phyloP scores from a whole-genome alignment of 2,329 filamentous ascomycete species.

The Hirsutella minnesotensis region DNA sequence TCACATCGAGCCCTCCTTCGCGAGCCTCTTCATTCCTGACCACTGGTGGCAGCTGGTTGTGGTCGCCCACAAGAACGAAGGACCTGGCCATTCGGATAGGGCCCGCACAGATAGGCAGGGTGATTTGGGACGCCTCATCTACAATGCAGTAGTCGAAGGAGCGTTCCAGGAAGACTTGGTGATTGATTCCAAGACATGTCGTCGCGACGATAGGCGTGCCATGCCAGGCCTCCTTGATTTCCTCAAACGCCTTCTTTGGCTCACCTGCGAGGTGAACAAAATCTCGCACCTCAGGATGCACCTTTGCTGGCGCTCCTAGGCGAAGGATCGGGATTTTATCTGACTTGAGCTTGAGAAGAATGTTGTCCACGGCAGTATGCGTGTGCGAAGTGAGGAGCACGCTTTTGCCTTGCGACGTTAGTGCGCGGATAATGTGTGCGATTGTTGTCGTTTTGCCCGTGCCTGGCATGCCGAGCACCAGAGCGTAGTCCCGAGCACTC shows the following conservation, averaged over 20 bases:
- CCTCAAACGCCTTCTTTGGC: conserved; percentile 66
- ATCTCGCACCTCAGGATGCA: conserved; percentile 76
- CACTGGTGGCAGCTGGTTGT: conserved; percentile 88
- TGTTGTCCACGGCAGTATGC: conserved; percentile 96
- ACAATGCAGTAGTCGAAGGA: conserved; percentile 98
- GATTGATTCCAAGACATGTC: conserved; percentile 85
- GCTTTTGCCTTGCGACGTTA: conserved; percentile 82
- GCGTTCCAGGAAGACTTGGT: conserved; percentile 76
- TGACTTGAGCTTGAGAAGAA: conserved; percentile 77
- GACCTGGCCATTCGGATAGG: conserved; percentile 86
- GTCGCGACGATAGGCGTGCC: conserved; percentile 84
- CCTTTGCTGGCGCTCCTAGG: conserved; percentile 73
- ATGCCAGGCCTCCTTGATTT: conserved; percentile 75
- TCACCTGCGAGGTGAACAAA: conserved; percentile 72
- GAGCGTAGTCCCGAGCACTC: conserved; percentile 85
- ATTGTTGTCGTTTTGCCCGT: conserved; percentile 98
- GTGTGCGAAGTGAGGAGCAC: conserved; percentile 92
- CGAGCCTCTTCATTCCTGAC: conserved; percentile 86
- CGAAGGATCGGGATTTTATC: conserved; percentile 70
- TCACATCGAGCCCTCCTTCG: conserved; percentile 78
- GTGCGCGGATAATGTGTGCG: conserved; percentile 85
- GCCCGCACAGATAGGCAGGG: conserved; percentile 83
- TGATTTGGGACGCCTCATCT: conserved; percentile 96
- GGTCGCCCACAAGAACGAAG: conserved; percentile 92
- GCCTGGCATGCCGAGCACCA: conserved; percentile 97